These are phyloP conservation scores for Amylostereum chailletii DNA, from an alignment of 1,284 basidiomycete genomes.

Conservation along the genomic window DNA sequence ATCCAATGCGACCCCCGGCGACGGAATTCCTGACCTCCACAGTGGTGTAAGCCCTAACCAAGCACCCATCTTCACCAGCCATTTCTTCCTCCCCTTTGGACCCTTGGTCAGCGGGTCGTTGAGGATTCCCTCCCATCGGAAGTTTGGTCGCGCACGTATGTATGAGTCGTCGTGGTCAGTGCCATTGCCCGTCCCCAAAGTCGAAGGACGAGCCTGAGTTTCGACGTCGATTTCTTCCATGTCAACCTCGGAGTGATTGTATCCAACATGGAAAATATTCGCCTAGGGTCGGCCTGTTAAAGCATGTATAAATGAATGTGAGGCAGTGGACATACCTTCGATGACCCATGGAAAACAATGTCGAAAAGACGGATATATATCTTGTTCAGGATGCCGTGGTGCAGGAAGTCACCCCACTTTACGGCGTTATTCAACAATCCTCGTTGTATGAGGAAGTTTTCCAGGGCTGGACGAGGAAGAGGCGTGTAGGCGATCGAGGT, in stretches of 20 bases:
- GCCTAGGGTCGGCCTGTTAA: slow-evolving; percentile 27
- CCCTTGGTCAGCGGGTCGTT: slow-evolving; percentile 40
- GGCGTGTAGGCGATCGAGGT: slow-evolving; percentile 73
- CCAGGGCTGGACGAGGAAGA: slow-evolving; percentile 56
- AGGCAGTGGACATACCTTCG: slow-evolving; percentile 27
- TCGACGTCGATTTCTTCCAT: slow-evolving; percentile 53
- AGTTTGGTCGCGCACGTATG: slow-evolving; percentile 52
- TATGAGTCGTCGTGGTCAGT: slow-evolving; percentile 61
- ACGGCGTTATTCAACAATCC: slow-evolving; percentile 46
- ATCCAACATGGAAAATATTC: slow-evolving; percentile 53
- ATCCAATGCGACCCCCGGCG: slow-evolving; percentile 51
- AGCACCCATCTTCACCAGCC: slow-evolving; percentile 46
- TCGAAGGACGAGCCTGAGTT: slow-evolving; percentile 40
- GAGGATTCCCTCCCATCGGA: slow-evolving; percentile 68
- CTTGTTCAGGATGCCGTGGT: slow-evolving; percentile 68
- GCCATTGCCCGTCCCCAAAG: slow-evolving; percentile 60
- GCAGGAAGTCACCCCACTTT: slow-evolving; percentile 45
- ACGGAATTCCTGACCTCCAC: slow-evolving; percentile 42
- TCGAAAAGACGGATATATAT: slow-evolving; percentile 71
- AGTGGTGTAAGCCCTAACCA: slow-evolving; percentile 61
- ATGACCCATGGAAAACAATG: slow-evolving; percentile 51
- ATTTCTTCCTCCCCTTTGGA: slow-evolving; percentile 26
- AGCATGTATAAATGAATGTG: slow-evolving; percentile 1
- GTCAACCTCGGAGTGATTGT: slow-evolving; percentile 41
- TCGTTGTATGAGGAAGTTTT: slow-evolving; percentile 55